phyloP scores from a whole-genome alignment of 2,329 filamentous ascomycete genomes.

The Neonectria neomacrospora region DNA sequence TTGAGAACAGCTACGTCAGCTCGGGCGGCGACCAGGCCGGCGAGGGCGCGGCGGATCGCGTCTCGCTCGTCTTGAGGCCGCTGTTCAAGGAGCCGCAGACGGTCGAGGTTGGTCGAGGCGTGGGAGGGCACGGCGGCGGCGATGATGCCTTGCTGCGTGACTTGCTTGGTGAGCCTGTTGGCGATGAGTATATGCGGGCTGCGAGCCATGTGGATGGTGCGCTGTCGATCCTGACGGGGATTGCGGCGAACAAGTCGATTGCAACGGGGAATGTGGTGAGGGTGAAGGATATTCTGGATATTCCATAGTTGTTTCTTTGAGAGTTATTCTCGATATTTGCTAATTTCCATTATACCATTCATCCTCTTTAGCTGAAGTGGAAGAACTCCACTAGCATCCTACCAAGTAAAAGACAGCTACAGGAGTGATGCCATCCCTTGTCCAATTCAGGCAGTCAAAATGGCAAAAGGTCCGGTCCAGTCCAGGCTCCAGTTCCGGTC shows the following conservation, averaged over 20 bases:
- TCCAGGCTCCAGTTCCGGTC: too few relatives aligned
- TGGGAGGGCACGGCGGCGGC: conserved; percentile 69
- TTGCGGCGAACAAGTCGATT: conserved; percentile 68
- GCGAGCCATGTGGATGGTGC: conserved; percentile 70
- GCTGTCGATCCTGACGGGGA: conserved; percentile 67
- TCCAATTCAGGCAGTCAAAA: too few relatives aligned
- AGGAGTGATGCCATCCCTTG: too few relatives aligned
- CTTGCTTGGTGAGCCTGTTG: conserved; percentile 63
- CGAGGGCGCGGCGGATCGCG: conserved; percentile 64
- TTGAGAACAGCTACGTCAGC: conserved; percentile 71
- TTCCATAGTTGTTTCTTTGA: conserved; percentile 13
- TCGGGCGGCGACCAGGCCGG: conserved; percentile 67
- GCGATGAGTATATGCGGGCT: conserved; percentile 63
- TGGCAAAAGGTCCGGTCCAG: too few relatives aligned
- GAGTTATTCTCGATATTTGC: too few relatives aligned
- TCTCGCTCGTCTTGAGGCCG: conserved; percentile 57
- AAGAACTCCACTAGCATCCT: too few relatives aligned
- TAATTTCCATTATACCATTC: too few relatives aligned
- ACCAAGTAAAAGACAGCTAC: too few relatives aligned
- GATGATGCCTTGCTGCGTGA: conserved; percentile 68
- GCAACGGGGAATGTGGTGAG: conserved; percentile 66
- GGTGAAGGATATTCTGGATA: conserved; percentile 61
- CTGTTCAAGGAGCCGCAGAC: conserved; percentile 67
- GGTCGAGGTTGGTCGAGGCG: conserved; percentile 61
- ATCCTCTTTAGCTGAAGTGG: too few relatives aligned